Evolutionary conservation across 352 stramenopile species (phyloP).

Genomic region (Aphanomyces astaci): DNA sequence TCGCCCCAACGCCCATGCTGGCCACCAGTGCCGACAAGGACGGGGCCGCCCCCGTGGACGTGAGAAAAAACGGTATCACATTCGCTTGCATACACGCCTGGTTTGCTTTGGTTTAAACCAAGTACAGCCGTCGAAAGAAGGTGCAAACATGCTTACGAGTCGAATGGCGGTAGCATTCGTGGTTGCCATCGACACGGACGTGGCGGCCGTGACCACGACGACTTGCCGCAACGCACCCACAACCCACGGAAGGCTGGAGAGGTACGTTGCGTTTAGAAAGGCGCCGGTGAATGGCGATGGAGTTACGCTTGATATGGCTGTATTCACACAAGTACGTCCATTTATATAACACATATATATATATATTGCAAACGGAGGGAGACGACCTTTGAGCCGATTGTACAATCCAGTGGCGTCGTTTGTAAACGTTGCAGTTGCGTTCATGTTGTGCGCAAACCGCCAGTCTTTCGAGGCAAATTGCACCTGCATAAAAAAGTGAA

Average conservation of each 20-base stretch:
- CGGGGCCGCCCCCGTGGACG: not conserved
- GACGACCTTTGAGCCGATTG: not conserved
- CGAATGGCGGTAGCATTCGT: not conserved
- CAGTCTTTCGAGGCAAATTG: not conserved
- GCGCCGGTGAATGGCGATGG: not conserved
- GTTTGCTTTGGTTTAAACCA: too few species aligned
- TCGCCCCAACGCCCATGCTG: not conserved
- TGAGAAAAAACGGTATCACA: slow-evolving; percentile 13
- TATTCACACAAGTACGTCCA: not conserved
- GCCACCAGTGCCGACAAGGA: not conserved
- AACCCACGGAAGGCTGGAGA: slow-evolving; percentile 2
- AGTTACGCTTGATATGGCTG: not conserved
- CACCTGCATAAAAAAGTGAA: not conserved
- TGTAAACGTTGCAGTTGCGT: not conserved
- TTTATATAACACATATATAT: not conserved
- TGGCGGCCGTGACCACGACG: slow-evolving; percentile 3
- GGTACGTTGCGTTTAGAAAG: not conserved
- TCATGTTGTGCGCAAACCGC: not conserved
- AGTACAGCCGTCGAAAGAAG: too few species aligned
- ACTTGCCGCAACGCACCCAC: not conserved
- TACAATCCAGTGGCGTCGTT: not conserved
- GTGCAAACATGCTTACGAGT: too few species aligned
- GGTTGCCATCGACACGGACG: not conserved
- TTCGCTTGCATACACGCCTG: slow-evolving; percentile 7
- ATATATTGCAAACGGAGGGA: not conserved